A percentile compares a stretch with the other conserved stretches of the same genome.
Evolutionary conservation across 768 basidiomycete genomes (phyloP).

Genomic region (Boletellus emodensis): DNA sequence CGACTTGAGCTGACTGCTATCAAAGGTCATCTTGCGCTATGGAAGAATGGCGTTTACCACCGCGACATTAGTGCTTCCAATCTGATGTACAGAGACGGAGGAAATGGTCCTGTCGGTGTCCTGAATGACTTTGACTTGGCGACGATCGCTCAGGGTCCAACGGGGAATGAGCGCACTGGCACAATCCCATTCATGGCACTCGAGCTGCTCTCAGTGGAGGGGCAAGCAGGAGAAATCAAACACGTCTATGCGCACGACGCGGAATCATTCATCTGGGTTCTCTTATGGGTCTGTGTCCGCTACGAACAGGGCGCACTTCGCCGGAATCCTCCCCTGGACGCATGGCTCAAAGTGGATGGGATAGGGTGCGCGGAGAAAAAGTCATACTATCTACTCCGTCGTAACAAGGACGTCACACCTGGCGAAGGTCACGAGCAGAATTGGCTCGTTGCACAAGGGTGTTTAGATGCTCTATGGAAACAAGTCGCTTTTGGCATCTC

Average conservation of each 20-base stretch:
- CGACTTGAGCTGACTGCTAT: neutral
- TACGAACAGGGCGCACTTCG: no score
- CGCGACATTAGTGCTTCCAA: conserved; percentile 1
- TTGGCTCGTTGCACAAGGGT: no score
- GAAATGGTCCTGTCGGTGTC: neutral
- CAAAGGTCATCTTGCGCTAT: conserved; percentile 3
- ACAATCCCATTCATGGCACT: conserved; percentile 34
- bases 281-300: neutral
- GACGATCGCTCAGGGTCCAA: neutral
- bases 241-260: neutral
- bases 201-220: conserved; percentile 9
- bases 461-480: no score
- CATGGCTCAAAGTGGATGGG: neutral
- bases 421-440: no score
- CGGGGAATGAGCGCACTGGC: conserved; percentile 20
- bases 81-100: neutral
- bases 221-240: neutral
- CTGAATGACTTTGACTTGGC: conserved; percentile 32
- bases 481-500: no score
- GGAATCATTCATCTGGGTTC: neutral
- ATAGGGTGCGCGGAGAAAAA: neutral
- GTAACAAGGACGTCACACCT: no score
- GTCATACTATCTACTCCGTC: neutral
- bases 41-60: conserved; percentile 2
- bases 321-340: neutral